phyloP scores from a whole-genome alignment of 352 stramenopile species.

The Pythium brassicae region DNA sequence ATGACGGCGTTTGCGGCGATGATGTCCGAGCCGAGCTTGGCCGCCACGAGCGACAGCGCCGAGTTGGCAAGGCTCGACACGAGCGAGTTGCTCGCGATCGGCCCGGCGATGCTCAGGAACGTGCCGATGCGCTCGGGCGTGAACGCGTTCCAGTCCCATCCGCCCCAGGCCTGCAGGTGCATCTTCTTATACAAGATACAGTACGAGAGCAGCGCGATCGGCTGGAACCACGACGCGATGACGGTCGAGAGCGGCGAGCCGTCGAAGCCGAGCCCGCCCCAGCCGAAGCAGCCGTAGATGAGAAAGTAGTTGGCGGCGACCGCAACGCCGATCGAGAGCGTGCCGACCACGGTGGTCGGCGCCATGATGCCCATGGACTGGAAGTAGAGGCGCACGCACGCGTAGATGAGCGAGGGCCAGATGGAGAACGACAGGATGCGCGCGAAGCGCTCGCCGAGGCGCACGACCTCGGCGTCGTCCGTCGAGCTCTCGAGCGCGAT shows the following conservation, averaged over 20 bases:
- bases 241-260: slow-evolving; percentile 78
- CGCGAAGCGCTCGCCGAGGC: slow-evolving; percentile 61
- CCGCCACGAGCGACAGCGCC: slow-evolving; percentile 61
- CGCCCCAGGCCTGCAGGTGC: slow-evolving; percentile 50
- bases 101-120: slow-evolving; percentile 51
- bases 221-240: slow-evolving; percentile 76
- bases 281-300: slow-evolving; percentile 60
- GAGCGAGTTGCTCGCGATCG: slow-evolving; percentile 70
- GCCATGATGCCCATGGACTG: slow-evolving; percentile 1
- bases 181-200: slow-evolving; percentile 55
- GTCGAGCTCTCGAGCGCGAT: slow-evolving; percentile 59
- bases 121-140: slow-evolving; percentile 33
- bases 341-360: slow-evolving; percentile 22
- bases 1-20: slow-evolving; percentile 74
- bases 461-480: slow-evolving; percentile 55
- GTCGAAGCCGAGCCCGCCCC: slow-evolving; percentile 59
- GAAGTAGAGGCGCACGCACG: slow-evolving; percentile 21
- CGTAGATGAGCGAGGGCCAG: slow-evolving; percentile 73
- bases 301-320: slow-evolving; percentile 62
- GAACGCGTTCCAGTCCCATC: slow-evolving; percentile 46
- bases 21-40: slow-evolving; percentile 45
- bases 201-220: slow-evolving; percentile 50
- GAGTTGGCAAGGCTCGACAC: slow-evolving; percentile 68
- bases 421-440: slow-evolving; percentile 78
- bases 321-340: slow-evolving; percentile 56